phyloP scores from a whole-genome alignment of 2,329 filamentous ascomycete genomes.

The Trichothecium sympodiale region DNA sequence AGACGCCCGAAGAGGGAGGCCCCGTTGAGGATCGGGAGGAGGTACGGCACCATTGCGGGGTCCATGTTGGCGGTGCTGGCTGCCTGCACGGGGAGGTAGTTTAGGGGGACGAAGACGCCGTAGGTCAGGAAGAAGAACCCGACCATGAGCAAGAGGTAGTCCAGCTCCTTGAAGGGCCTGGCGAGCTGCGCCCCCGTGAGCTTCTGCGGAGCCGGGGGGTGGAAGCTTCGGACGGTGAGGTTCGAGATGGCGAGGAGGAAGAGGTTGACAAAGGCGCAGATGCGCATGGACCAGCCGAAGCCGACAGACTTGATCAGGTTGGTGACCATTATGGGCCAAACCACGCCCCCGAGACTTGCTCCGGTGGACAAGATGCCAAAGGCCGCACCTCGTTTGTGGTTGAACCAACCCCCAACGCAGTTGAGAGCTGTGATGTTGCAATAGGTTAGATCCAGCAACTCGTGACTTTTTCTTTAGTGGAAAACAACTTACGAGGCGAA shows the following conservation, averaged over 20 bases:
- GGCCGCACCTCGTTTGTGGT: slow-evolving; percentile 37
- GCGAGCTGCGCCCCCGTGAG: slow-evolving; percentile 10
- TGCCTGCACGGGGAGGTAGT: slow-evolving; percentile 22
- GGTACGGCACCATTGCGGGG: slow-evolving; percentile 17
- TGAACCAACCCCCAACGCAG: slow-evolving; percentile 21
- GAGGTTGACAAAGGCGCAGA: slow-evolving; percentile 24
- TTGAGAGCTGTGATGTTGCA: slow-evolving; percentile 15
- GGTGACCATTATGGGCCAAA: slow-evolving; percentile 22
- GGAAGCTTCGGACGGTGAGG: slow-evolving; percentile 15
- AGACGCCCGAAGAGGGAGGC: slow-evolving; percentile 25
- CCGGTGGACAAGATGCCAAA: slow-evolving; percentile 38
- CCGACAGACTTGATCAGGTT: slow-evolving; percentile 21
- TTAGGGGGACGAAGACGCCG: slow-evolving; percentile 25
- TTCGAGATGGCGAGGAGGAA: slow-evolving; percentile 19
- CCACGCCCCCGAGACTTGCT: slow-evolving; percentile 18
- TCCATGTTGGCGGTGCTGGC: slow-evolving; percentile 15
- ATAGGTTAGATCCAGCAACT: neutral
- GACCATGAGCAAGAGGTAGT: slow-evolving; percentile 17
- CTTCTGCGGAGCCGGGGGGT: slow-evolving; percentile 1
- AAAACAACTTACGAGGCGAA: too few species aligned
- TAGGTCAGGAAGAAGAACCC: slow-evolving; percentile 24
- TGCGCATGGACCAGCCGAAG: slow-evolving; percentile 28
- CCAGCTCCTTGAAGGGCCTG: slow-evolving; percentile 16
- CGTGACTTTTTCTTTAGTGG: neutral
- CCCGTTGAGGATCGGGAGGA: slow-evolving; percentile 27